Evolutionary conservation across 1,284 basidiomycete species (phyloP).

Genomic region (Ceratobasidium sp.): DNA sequence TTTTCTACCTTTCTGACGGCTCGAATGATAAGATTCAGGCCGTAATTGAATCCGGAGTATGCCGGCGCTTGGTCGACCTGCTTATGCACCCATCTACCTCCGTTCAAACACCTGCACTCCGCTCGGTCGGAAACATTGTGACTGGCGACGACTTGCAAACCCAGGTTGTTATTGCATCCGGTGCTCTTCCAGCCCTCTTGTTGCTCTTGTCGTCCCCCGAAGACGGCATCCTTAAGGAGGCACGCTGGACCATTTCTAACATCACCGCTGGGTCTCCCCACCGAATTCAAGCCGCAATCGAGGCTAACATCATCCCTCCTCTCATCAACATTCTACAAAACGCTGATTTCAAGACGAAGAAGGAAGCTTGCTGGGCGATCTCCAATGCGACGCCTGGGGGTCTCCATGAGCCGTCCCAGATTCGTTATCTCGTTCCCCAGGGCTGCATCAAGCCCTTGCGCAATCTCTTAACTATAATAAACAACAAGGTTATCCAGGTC

Average conservation of each 20-base stretch:
- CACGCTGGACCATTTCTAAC: conserved; percentile 99
- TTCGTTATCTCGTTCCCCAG: conserved; percentile 97
- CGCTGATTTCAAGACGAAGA: conserved; percentile 99
- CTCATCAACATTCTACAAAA: conserved; percentile 98
- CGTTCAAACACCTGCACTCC: conserved; percentile 73
- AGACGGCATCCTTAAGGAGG: conserved; percentile 83
- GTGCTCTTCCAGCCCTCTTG: conserved; percentile 69
- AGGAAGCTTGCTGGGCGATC: conserved; percentile 99
- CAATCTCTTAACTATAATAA: conserved; percentile 96
- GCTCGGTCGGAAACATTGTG: conserved; percentile 75
- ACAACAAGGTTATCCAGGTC: conserved; percentile 99
- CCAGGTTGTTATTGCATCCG: conserved; percentile 72
- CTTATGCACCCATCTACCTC: conserved; percentile 96
- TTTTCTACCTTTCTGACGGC: conserved; percentile 99
- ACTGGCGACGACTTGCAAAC: conserved; percentile 76
- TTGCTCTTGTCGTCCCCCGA: conserved; percentile 70
- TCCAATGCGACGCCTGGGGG: conserved; percentile 99
- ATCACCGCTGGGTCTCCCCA: conserved; percentile 96
- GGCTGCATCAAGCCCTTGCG: conserved; percentile 99
- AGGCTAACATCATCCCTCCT: conserved; percentile 90
- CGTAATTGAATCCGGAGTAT: conserved; percentile 99
- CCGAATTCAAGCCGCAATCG: conserved; percentile 88
- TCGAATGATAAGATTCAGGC: conserved; percentile 99
- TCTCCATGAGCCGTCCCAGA: conserved; percentile 96
- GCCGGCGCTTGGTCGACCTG: conserved; percentile 96